Base-by-base conservation (phyloP, 2,329 filamentous ascomycete species). In the Septoria petroselini region DNA sequence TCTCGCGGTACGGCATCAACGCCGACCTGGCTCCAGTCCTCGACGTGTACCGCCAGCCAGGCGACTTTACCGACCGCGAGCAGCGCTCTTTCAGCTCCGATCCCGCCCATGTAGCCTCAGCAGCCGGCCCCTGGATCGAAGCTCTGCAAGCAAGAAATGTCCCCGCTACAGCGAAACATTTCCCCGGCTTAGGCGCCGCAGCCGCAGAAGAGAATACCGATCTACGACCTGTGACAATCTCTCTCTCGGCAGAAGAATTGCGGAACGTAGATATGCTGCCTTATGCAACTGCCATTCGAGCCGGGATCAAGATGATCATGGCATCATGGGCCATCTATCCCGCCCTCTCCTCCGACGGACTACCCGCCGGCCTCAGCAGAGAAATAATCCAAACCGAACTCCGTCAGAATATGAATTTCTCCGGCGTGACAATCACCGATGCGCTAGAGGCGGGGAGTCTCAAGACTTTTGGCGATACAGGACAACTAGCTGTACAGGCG, bases 81-180 rank as follows among this genome's bases (percentile, higher is more conserved):
- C 35, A 50, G 31, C 53, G 55, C n/a, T 56, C 53, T 2, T 58
- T 51, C 41, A 43, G 50, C 27, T 45, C 43, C 12, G 50, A 45
- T 12, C 45, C 50, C 5, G 27, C 18, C 4, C 15, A 44, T 3
- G 53, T 56, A 4, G 42, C 50, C 3, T 35, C 48, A n/a, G 35
- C 41, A 9, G 39, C 37, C 19, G 53, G 35, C 5, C 44, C 50
- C 4, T 58, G 48, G 50, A 52, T 58, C 15, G 25, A 38, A n/a
- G 39, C 46, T 14, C 34, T 55, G 4, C 55, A 58, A 37, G 19
- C 42, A 7, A 19, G 33, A 8, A 48, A 48, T 12, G 48, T 29
- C 17, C 38, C 50, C n/a, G 55, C 55, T 12, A 56, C 55, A 7
- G 53, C 53, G 7, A 58, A 58, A 34, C 55, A 58, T 23, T 56